phyloP scores from a whole-genome alignment of 78 protist species.

The Dictyostelium brefeldianum region DNA sequence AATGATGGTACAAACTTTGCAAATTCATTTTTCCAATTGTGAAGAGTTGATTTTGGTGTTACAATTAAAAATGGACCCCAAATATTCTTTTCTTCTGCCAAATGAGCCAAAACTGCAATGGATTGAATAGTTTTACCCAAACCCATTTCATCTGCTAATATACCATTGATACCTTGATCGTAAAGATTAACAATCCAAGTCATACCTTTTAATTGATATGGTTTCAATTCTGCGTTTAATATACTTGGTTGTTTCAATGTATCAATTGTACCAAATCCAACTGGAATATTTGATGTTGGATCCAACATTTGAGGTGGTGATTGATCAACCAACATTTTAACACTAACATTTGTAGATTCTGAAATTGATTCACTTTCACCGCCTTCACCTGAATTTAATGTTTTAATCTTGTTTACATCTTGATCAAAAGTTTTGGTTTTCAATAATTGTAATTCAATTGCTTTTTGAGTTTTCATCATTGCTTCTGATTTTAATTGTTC shows the following conservation, averaged over 20 bases:
- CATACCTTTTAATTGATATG: conserved; percentile 97
- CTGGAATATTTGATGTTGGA: not conserved
- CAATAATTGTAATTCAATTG: conserved; percentile 36
- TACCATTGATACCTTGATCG: conserved; percentile 96
- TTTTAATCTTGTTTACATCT: conserved; percentile 35
- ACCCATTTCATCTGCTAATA: conserved; percentile 96
- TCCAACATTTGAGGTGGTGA: not conserved
- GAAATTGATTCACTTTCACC: not conserved
- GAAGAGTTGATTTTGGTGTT: conserved; percentile 96
- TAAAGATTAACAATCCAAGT: conserved; percentile 95
- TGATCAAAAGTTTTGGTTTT: conserved; percentile 52
- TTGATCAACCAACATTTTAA: not conserved
- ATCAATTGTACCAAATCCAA: conserved; percentile 10
- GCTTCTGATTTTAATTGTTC: conserved; percentile 43
- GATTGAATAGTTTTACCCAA: conserved; percentile 98
- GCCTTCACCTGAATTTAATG: not conserved
- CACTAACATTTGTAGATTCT: not conserved
- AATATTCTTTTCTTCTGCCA: conserved; percentile 80
- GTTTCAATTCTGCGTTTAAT: conserved; percentile 83
- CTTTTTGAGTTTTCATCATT: conserved; percentile 26
- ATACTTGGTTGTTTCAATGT: conserved; percentile 78
- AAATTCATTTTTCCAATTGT: conserved; percentile 95
- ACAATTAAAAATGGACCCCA: conserved; percentile 94
- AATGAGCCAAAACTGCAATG: conserved; percentile 90
- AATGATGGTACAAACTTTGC: conserved; percentile 91